Percentiles rank a stretch among this genome's conserved stretches.
phyloP scores from a whole-genome alignment of 2,329 filamentous ascomycete species.

The Ceratocystis destructans region DNA sequence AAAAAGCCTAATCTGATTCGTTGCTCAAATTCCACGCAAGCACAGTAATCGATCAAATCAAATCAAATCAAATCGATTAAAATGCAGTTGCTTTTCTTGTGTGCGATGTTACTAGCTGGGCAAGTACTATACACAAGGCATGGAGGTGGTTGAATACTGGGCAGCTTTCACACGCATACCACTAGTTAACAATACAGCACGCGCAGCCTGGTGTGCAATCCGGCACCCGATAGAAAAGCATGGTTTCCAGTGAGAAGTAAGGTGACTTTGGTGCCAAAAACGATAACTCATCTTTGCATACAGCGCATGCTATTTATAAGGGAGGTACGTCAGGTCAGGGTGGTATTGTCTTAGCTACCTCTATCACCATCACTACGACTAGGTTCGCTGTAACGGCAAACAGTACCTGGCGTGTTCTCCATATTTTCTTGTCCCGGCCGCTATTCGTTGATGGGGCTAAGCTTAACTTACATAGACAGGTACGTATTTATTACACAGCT shows the following conservation, averaged over 20 bases:
- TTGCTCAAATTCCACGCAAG: too few relatives aligned
- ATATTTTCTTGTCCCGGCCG: neutral
- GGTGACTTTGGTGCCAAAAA: neutral
- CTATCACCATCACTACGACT: too few relatives aligned
- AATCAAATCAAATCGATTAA: neutral
- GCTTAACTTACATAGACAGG: neutral
- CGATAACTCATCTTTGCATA: neutral
- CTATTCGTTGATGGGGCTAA: neutral
- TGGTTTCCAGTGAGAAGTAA: neutral
- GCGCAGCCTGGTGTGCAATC: neutral
- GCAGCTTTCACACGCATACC: neutral
- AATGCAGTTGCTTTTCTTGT: neutral
- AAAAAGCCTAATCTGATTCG: neutral
- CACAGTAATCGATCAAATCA: too few relatives aligned
- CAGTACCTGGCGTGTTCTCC: neutral
- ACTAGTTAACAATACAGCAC: neutral
- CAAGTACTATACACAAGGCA: too few relatives aligned
- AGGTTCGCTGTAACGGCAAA: neutral
- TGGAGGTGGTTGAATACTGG: too few relatives aligned
- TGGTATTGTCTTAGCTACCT: neutral
- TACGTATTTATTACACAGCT: neutral
- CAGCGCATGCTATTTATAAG: neutral
- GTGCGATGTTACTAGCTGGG: too few relatives aligned
- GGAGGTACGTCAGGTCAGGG: neutral
- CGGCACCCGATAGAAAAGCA: neutral